Base-by-base conservation (phyloP, 176 grass and related monocot species). In the Melocanna baccifera region DNA sequence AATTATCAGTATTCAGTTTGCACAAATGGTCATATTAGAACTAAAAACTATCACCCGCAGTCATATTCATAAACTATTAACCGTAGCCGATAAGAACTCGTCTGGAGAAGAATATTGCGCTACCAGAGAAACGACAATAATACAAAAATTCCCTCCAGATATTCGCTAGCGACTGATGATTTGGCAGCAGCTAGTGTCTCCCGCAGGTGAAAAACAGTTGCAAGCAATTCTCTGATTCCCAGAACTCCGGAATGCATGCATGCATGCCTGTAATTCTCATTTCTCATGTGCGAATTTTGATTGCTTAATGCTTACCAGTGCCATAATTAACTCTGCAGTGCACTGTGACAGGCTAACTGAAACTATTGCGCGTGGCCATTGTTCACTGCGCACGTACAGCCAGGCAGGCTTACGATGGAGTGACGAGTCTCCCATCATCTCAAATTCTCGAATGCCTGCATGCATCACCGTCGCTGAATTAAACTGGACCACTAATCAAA, bases 401-500 rank as follows among this genome's bases (percentile, higher is more conserved):
- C 11, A 45, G 11, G 43, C 43, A 45, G 43, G 2, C 43, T 45
- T 45, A 45, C 43, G 43, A 45, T 45, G 11, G 43, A 3, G 11
- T 45, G 43, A 45, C 43, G 43, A 45, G 42, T 12, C 43, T 45
- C 11, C 43, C 11, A 45, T 45, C 43, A 45, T 45, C 51, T 74
- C 48, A 67, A 34, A 83, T 67, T 64, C 62, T 74, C 36, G 39
- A 32, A 20, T 28, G 18, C 2, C 14, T 53, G 19, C 26, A 53
- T 11, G 32, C 47, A 19, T 9, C 51, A 69, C 16, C 47, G 62
- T 45, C 42, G 42, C 42, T 45, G 42, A 12, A 26, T 32, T 39
- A 80, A 79, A 42, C 62, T 50, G 12, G 30, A 47, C 85, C 89
- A 88, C 81, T 65, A 52, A 81, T 76, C 81, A 81, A 88, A 87